Conservation (phyloP, 805 yeast species). For the Starmerella kuoi region DNA sequence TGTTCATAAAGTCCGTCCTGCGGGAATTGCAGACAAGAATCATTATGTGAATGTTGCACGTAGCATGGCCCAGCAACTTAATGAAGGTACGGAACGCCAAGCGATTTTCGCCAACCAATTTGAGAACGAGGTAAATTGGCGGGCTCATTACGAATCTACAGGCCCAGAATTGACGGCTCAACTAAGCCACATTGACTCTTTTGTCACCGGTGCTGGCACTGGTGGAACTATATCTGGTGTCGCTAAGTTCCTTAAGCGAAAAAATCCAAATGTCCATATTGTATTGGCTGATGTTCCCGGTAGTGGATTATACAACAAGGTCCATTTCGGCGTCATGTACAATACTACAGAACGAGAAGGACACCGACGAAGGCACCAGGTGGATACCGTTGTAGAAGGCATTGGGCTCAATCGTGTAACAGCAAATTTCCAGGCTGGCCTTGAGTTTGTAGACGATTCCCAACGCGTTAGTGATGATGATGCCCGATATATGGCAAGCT, state of each 20-base stretch:
- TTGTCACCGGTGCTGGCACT: constrained; percentile 89
- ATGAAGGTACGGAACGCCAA: constrained; percentile 30
- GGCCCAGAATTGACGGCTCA: constrained; percentile 90
- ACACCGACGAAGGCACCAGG: constrained; percentile 87
- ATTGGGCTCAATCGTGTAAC: constrained; percentile 85
- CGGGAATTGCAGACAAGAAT: constrained; percentile 83
- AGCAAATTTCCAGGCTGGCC: constrained; percentile 63
- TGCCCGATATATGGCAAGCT: constrained; percentile 82
- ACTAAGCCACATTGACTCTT: constrained; percentile 51
- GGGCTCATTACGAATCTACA: constrained; percentile 64
- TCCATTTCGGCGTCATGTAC: constrained; percentile 88
- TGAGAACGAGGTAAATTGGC: constrained; percentile 87
- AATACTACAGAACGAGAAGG: constrained; percentile 84
- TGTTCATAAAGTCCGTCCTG: constrained; percentile 80
- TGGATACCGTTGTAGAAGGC: constrained; percentile 89
- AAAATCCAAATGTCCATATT: constrained; percentile 35
- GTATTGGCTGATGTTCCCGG: constrained; percentile 94
- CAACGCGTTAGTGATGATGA: constrained; percentile 66
- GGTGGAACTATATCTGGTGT: constrained; percentile 97
- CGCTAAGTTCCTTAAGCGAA: constrained; percentile 54
- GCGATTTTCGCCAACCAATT: constrained; percentile 94
- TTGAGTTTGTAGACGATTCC: constrained; percentile 60
- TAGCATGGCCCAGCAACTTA: constrained; percentile 43
- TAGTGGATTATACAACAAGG: constrained; percentile 73
- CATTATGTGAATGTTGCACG: constrained; percentile 88